Evolutionary conservation across 73 alveolate genomes (phyloP).

Genomic region (Symbiodinium pilosum): DNA sequence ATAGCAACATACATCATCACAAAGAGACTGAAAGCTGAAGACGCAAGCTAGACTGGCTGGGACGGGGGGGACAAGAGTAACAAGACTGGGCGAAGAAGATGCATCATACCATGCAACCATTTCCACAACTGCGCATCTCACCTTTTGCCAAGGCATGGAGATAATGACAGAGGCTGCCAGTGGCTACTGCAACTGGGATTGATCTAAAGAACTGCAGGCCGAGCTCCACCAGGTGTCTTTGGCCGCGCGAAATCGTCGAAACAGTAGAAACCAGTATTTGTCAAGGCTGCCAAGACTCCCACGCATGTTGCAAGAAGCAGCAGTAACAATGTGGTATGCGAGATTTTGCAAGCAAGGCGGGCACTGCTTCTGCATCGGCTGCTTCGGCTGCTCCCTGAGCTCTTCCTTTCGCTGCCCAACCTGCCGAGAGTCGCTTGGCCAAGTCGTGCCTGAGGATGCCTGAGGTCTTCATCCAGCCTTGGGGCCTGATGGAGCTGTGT

Average conservation of each 20-base stretch:
- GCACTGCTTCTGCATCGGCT: conserved; percentile 91
- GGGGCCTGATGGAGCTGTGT: no score
- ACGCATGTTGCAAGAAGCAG: no score
- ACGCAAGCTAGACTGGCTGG: background rate
- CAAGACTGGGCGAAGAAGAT: background rate
- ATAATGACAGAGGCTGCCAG: conserved; percentile 82
- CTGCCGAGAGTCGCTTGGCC: conserved; percentile 40
- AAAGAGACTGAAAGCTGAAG: background rate
- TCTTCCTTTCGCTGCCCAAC: conserved; percentile 92
- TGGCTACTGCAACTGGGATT: conserved; percentile 72
- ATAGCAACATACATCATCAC: background rate
- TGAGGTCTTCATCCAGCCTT: no score
- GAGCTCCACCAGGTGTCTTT: no score
- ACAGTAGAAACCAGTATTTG: no score
- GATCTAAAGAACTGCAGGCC: no score
- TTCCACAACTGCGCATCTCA: background rate
- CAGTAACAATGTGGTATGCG: no score
- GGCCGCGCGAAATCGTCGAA: no score
- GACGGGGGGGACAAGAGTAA: background rate
- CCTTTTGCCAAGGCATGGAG: conserved; percentile 1
- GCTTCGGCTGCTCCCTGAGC: conserved; percentile 90
- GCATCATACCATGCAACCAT: background rate
- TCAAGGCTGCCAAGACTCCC: no score
- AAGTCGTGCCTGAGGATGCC: no score
- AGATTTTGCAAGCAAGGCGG: conserved; percentile 7